These are phyloP conservation scores for Diplodia mutila DNA, from an alignment of 2,329 filamentous ascomycete species.

Conservation along the genomic window DNA sequence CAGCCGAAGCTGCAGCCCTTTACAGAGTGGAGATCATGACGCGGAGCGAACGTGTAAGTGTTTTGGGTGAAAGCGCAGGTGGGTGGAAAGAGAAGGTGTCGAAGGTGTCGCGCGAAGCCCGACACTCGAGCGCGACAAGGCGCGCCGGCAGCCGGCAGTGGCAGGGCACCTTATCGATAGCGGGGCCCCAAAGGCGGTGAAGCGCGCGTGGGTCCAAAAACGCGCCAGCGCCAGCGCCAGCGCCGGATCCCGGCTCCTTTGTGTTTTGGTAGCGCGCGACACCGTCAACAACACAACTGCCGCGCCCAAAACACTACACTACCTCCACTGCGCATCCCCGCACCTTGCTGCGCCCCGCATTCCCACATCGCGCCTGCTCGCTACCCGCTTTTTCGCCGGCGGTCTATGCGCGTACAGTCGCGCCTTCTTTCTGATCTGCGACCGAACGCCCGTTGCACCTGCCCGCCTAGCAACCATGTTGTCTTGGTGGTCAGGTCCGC, in stretches of 20 bases:
- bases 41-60: not conserved
- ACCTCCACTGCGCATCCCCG: not conserved
- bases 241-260: not conserved
- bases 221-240: too few species aligned
- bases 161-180: constrained; percentile 20
- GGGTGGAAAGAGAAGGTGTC: not conserved
- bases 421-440: not conserved
- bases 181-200: constrained; percentile 3
- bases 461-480: constrained; percentile 35
- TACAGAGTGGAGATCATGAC: constrained; percentile 40
- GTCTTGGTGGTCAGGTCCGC: constrained; percentile 38
- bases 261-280: not conserved
- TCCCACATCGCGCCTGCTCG: not conserved
- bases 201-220: not conserved
- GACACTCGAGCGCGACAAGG: not conserved
- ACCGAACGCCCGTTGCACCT: not conserved
- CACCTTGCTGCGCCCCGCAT: not conserved
- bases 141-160: not conserved
- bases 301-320: not conserved
- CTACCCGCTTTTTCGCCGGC: not conserved
- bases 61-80: not conserved
- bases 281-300: not conserved
- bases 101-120: not conserved
- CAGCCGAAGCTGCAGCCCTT: constrained; percentile 54
- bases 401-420: not conserved